Evolutionary conservation across 2,329 filamentous ascomycete genomes (phyloP).

Genomic region (Trichophaea hybrida): DNA sequence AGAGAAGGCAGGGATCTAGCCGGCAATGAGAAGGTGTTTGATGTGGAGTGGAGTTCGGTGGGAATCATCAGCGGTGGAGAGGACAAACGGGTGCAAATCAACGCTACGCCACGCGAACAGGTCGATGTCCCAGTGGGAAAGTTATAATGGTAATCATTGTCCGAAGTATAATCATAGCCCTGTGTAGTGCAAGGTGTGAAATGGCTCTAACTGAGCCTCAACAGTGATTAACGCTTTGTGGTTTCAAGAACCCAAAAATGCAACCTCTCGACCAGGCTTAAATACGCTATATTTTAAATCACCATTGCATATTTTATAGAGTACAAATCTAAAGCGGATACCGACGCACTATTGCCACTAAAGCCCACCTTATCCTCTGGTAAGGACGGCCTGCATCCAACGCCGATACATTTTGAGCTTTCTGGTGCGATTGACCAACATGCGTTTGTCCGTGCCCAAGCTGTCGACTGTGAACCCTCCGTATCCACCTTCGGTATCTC

Average conservation of each 20-base stretch:
- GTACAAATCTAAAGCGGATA: no score
- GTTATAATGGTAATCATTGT: not conserved
- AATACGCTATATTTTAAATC: no score
- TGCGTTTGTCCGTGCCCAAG: constrained; percentile 69
- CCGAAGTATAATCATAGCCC: no score
- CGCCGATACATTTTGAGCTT: constrained; percentile 97
- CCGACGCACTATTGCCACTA: no score
- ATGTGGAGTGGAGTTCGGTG: constrained; percentile 72
- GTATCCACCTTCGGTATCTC: constrained; percentile 17
- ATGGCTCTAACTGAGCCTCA: no score
- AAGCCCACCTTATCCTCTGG: constrained; percentile 31
- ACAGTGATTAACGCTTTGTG: no score
- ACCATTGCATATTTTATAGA: no score
- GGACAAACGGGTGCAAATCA: constrained; percentile 89
- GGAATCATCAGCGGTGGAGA: constrained; percentile 87
- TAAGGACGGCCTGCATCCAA: constrained; percentile 79
- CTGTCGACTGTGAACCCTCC: constrained; percentile 43
- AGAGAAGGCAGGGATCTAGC: constrained; percentile 59
- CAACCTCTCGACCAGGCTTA: no score
- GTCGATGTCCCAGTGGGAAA: not conserved
- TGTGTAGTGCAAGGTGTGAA: no score
- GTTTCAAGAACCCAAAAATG: no score
- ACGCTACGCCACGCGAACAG: constrained; percentile 42
- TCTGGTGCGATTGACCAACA: constrained; percentile 81
- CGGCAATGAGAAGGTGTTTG: constrained; percentile 56